phyloP scores from a whole-genome alignment of 768 basidiomycete species.

The Guyanaporus albipodus region DNA sequence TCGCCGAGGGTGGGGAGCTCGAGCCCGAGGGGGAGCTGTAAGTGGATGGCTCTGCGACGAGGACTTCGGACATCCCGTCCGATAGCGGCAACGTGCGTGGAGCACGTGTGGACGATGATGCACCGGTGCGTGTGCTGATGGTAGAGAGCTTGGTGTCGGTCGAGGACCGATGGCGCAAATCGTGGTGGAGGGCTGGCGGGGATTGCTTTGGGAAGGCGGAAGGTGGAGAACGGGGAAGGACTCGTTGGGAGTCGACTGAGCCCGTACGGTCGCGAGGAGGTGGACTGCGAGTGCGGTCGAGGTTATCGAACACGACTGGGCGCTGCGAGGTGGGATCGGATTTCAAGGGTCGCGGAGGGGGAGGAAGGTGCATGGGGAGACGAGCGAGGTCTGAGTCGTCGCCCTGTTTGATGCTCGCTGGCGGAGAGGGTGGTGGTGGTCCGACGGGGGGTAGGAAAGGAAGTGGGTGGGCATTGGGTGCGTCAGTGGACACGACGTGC shows the following conservation, averaged over 20 bases:
- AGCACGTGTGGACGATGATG: slow-evolving; percentile 18
- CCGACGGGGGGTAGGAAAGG: slow-evolving; percentile 28
- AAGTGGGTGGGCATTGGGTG: slow-evolving; percentile 3
- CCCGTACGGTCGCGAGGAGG: slow-evolving; percentile 24
- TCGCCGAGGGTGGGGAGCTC: slow-evolving; percentile 20
- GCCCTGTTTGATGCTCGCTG: slow-evolving; percentile 36
- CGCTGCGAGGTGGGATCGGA: slow-evolving; percentile 5
- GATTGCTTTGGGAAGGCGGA: slow-evolving; percentile 19
- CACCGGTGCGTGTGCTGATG: slow-evolving; percentile 20
- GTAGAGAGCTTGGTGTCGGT: slow-evolving; percentile 46
- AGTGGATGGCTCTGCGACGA: slow-evolving; percentile 17
- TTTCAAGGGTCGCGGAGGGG: background rate
- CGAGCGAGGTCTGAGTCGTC: slow-evolving; percentile 15
- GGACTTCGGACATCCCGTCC: slow-evolving; percentile 19
- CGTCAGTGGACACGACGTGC: slow-evolving; percentile 28
- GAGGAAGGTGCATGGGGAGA: slow-evolving; percentile 3
- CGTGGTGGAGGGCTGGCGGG: slow-evolving; percentile 17
- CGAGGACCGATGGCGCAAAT: slow-evolving; percentile 43
- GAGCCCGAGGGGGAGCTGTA: slow-evolving; percentile 17
- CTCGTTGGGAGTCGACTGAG: slow-evolving; percentile 29
- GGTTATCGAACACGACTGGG: slow-evolving; percentile 30
- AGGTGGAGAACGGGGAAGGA: slow-evolving; percentile 17
- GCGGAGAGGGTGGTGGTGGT: slow-evolving; percentile 57
- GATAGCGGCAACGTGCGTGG: slow-evolving; percentile 9
- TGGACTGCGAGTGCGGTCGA: slow-evolving; percentile 17